A percentile compares a stretch with the other conserved stretches of the same genome.
phyloP scores from a whole-genome alignment of 2,329 filamentous ascomycete genomes.

The Emmonsia crescens region DNA sequence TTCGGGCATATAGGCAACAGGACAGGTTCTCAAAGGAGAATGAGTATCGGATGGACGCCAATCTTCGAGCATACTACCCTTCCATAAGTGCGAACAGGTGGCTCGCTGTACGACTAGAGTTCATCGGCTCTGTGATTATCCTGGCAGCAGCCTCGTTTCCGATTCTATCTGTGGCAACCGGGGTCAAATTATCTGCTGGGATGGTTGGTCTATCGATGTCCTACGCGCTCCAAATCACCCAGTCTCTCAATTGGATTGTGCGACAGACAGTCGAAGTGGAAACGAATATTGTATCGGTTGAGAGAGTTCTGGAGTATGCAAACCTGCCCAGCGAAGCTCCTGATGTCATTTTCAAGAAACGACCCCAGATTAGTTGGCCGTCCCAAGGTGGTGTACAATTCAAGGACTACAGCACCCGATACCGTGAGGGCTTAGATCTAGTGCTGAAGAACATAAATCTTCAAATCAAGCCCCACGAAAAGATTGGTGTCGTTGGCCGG shows the following conservation, averaged over 20 bases:
- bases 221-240: slow-evolving; percentile 92
- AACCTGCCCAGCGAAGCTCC: slow-evolving; percentile 84
- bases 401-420: slow-evolving; percentile 87
- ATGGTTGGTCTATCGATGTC: slow-evolving; percentile 91
- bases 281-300: slow-evolving; percentile 98
- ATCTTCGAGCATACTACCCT: slow-evolving; percentile 87
- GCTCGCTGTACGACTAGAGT: slow-evolving; percentile 89
- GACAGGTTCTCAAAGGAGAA: slow-evolving; percentile 83
- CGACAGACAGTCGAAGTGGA: slow-evolving; percentile 98
- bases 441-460: slow-evolving; percentile 89
- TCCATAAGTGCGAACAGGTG: slow-evolving; percentile 91
- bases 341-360: slow-evolving; percentile 78
- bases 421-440: slow-evolving; percentile 78
- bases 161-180: slow-evolving; percentile 64
- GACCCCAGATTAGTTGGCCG: slow-evolving; percentile 86
- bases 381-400: slow-evolving; percentile 80
- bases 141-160: slow-evolving; percentile 72
- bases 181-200: slow-evolving; percentile 55
- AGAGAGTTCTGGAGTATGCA: slow-evolving; percentile 93
- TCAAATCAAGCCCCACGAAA: slow-evolving; percentile 90
- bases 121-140: slow-evolving; percentile 91
- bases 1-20: slow-evolving; percentile 87
- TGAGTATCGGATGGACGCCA: slow-evolving; percentile 93
- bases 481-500: slow-evolving; percentile 92
- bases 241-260: slow-evolving; percentile 97